Percentiles rank a stretch among this genome's conserved stretches.
Evolutionary conservation across 371 early-diverging fungal genomes (phyloP).

Genomic region (Capillidium heterosporum): DNA sequence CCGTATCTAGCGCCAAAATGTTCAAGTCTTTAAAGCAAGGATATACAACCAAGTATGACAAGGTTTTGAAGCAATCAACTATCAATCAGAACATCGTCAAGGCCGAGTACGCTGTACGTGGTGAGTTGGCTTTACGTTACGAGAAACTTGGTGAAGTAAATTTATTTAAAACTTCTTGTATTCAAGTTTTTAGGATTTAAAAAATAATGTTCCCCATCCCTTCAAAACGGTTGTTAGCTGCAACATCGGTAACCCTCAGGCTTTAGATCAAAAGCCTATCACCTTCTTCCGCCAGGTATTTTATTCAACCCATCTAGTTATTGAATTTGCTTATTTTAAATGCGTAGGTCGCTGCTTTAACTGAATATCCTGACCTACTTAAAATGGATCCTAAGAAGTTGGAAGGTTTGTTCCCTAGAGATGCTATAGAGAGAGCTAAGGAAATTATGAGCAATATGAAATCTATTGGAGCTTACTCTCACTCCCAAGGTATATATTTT

Average conservation of each 20-base stretch:
- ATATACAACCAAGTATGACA: constrained; percentile 6
- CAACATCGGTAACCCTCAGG: constrained; percentile 98
- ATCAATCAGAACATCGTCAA: constrained; percentile 54
- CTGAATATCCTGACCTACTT: constrained; percentile 74
- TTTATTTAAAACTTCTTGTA: neutral
- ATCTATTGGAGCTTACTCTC: constrained; percentile 84
- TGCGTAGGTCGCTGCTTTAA: constrained; percentile 55
- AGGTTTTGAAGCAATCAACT: constrained; percentile 40
- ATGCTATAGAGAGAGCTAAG: constrained; percentile 70
- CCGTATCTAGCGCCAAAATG: too few species aligned
- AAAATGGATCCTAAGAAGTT: constrained; percentile 20
- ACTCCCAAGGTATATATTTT: constrained; percentile 58
- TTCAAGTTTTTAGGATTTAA: constrained; percentile 20
- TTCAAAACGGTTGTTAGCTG: constrained; percentile 70
- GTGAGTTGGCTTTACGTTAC: constrained; percentile 85
- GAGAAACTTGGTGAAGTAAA: constrained; percentile 61
- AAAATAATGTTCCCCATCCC: constrained; percentile 25
- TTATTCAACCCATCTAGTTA: neutral
- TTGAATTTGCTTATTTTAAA: too few species aligned
- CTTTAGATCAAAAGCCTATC: constrained; percentile 85
- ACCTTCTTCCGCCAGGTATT: constrained; percentile 89
- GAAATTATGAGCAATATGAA: constrained; percentile 40
- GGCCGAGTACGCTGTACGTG: constrained; percentile 93
- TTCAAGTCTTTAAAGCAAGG: too few species aligned
- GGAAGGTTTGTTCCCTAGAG: constrained; percentile 52